phyloP scores from a whole-genome alignment of 352 stramenopile species.

The Globisporangium canariense region DNA sequence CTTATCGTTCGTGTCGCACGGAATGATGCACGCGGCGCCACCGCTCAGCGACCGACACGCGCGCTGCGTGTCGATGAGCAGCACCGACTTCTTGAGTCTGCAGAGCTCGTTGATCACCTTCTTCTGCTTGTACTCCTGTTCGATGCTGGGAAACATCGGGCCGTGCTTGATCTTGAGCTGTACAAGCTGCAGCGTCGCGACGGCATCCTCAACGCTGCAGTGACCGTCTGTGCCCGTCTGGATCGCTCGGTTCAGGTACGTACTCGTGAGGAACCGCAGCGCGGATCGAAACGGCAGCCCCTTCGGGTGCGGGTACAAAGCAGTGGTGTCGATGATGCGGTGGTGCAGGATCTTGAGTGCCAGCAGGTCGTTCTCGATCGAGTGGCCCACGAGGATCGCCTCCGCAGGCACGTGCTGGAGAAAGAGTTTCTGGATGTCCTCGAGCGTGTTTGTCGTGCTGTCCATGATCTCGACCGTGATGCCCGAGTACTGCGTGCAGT shows the following conservation, averaged over 20 bases:
- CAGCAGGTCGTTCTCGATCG: slow-evolving; percentile 83
- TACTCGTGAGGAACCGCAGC: slow-evolving; percentile 69
- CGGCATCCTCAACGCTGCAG: slow-evolving; percentile 79
- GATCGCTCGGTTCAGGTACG: slow-evolving; percentile 67
- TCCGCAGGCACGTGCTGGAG: slow-evolving; percentile 54
- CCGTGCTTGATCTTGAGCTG: slow-evolving; percentile 79
- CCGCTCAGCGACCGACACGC: slow-evolving; percentile 60
- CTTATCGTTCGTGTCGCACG: slow-evolving; percentile 40
- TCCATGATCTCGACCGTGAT: slow-evolving; percentile 85
- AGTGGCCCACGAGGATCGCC: slow-evolving; percentile 85
- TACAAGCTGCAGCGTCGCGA: slow-evolving; percentile 69
- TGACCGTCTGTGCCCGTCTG: slow-evolving; percentile 71
- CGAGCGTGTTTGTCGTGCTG: slow-evolving; percentile 48
- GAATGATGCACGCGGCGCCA: slow-evolving; percentile 59
- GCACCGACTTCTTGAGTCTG: slow-evolving; percentile 65
- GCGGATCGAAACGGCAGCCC: slow-evolving; percentile 75
- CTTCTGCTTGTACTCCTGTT: slow-evolving; percentile 71
- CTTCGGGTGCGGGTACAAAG: slow-evolving; percentile 80
- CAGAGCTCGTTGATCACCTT: slow-evolving; percentile 77
- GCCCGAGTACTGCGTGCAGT: slow-evolving; percentile 84
- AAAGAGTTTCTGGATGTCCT: slow-evolving; percentile 66
- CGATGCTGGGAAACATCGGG: slow-evolving; percentile 66
- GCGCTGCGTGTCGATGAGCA: slow-evolving; percentile 71
- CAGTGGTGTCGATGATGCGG: slow-evolving; percentile 77
- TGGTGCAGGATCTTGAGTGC: slow-evolving; percentile 68